phyloP scores from a whole-genome alignment of 495 filamentous ascomycete genomes.

The Neurospora pannonica region DNA sequence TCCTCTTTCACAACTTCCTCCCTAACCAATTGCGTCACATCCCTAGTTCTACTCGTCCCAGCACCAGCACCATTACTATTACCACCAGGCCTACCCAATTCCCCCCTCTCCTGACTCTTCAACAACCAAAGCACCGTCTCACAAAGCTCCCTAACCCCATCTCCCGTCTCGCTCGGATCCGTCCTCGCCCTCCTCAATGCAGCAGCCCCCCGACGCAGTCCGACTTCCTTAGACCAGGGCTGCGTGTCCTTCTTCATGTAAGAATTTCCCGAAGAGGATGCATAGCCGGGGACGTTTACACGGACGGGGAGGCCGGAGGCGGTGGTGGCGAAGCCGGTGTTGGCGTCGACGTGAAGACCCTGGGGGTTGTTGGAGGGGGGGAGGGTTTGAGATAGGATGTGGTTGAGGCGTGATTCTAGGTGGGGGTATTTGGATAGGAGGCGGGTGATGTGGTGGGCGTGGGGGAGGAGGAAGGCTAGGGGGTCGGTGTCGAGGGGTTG shows the following conservation, averaged over 20 bases:
- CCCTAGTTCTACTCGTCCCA: neutral
- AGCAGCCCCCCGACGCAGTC: conserved; percentile 26
- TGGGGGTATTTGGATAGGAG: conserved; percentile 45
- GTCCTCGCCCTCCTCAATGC: conserved; percentile 26
- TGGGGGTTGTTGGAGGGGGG: conserved; percentile 15
- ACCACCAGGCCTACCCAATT: neutral
- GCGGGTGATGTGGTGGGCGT: conserved; percentile 35
- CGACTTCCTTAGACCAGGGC: conserved; percentile 31
- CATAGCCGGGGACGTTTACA: neutral
- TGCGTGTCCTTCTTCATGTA: conserved; percentile 2
- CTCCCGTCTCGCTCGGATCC: conserved; percentile 27
- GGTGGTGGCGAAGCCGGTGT: neutral
- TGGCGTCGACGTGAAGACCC: neutral
- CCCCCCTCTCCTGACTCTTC: neutral
- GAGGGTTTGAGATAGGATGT: conserved; percentile 44
- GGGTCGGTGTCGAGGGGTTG: conserved; percentile 16
- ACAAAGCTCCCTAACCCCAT: conserved; percentile 39
- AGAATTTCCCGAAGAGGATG: neutral
- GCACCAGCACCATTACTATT: neutral
- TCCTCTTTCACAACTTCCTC: conserved; percentile 25
- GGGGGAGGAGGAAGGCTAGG: conserved; percentile 28
- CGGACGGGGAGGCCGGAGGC: neutral
- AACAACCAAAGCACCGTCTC: conserved; percentile 32
- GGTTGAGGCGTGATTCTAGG: conserved; percentile 38
- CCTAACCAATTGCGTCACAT: conserved; percentile 13